phyloP scores from a whole-genome alignment of 2,329 filamentous ascomycete genomes.

The Nothophoma quercina region DNA sequence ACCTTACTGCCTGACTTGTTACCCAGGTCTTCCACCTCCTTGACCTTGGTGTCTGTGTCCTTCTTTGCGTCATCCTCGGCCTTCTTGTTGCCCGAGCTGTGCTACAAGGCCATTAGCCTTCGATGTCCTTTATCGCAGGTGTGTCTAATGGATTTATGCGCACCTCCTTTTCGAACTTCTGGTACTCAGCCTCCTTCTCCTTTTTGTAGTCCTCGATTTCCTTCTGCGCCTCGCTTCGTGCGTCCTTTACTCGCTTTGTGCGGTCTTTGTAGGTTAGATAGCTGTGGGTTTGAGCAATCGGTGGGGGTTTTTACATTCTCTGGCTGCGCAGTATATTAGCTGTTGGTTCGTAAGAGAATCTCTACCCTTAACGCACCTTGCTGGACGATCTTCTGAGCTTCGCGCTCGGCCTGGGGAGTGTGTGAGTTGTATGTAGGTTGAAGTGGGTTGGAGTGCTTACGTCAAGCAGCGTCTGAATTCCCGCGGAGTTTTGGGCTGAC shows the following conservation, averaged over 20 bases:
- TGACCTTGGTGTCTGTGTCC: conserved; percentile 81
- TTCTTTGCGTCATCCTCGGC: conserved; percentile 75
- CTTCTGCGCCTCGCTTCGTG: conserved; percentile 94
- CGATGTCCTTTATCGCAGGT: background rate
- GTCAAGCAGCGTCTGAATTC: conserved; percentile 98
- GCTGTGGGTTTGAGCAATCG: conserved; percentile 14
- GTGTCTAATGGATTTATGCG: conserved; percentile 16
- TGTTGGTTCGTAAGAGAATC: too few species aligned
- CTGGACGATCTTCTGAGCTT: conserved; percentile 98
- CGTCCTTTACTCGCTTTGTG: conserved; percentile 96
- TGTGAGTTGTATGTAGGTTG: conserved; percentile 47
- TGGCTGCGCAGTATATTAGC: conserved; percentile 61
- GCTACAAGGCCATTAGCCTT: conserved; percentile 62
- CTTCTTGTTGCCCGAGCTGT: conserved; percentile 86
- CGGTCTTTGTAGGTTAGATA: conserved; percentile 67
- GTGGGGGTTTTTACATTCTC: conserved; percentile 74
- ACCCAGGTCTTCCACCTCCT: conserved; percentile 81
- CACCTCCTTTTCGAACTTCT: conserved; percentile 87
- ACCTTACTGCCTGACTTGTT: conserved; percentile 81
- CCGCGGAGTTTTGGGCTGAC: conserved; percentile 98
- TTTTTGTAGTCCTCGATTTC: conserved; percentile 93
- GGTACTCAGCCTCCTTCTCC: conserved; percentile 92
- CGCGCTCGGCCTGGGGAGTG: conserved; percentile 81
- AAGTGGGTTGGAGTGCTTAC: conserved; percentile 65
- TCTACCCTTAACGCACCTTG: too few species aligned